Evolutionary conservation across 2,329 filamentous ascomycete species (phyloP), one percentile per base, ranked within the genome.

Genomic region (Colletotrichum tropicicola): DNA sequence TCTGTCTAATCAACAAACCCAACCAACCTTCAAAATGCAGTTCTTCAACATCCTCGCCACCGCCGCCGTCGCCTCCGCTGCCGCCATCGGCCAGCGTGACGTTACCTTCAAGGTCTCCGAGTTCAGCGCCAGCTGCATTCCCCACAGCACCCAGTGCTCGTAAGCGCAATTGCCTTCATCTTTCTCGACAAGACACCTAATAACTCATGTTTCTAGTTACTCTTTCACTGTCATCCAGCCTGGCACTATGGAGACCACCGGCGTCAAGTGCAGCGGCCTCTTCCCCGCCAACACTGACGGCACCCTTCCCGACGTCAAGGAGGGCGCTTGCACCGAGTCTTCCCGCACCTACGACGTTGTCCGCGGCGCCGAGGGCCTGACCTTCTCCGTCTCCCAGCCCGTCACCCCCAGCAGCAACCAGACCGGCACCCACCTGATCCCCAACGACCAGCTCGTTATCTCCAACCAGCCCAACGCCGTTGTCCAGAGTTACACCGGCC

Each of bases 401-500:
- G 53, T 75, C 15, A 70, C 65, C 45, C 72, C 71, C 55, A 65
- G 23, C 28, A 71, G 68, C 70, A 56, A 69, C 69, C 68, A 70
- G 41, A 67, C 61, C 5, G 75, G 69, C 63, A 56, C 59, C n/a
- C 71, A 75, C 70, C 56, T 69, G 3, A 70, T 77, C 48, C 66
- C 70, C 54, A 70, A 66, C 67, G 48, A 57, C 68, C 65, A 75
- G 41, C 68, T 75, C 21, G 49, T 17, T 17, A 61, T 58, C 32
- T 57, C 65, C 47, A 44, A 68, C 58, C 30, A 72, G 66, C 70
- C 69, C 57, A 75, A 74, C 58, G 73, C 69, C 25, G 54, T 56
- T 44, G 70, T 73, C 41, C 65, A 77, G 72, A 53, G 7, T 51
- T 77, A 77, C 70, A 70, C 53, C 19, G 75, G 75, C 56, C 55